phyloP scores from a whole-genome alignment of 1,139 yeast species.

The Yamadazyma kanchanaburiensis region DNA sequence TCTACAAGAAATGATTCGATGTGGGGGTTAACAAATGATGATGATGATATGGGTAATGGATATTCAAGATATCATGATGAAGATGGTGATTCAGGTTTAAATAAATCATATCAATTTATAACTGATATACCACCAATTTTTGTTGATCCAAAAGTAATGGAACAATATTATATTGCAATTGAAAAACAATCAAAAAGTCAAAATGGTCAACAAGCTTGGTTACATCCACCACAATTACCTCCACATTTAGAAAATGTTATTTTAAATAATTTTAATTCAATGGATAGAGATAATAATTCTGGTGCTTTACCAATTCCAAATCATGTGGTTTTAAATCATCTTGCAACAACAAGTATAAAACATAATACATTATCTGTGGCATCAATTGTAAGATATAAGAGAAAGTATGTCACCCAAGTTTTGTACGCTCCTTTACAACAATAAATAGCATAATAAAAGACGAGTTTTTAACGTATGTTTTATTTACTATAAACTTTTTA shows the following conservation, averaged over 20 bases:
- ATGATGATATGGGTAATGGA: slow-evolving; percentile 81
- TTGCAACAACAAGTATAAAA: slow-evolving; percentile 48
- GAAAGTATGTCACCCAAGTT: slow-evolving; percentile 48
- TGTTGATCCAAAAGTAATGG: slow-evolving; percentile 66
- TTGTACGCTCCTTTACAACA: slow-evolving; percentile 48
- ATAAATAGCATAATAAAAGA: slow-evolving; percentile 5
- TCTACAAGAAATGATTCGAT: slow-evolving; percentile 44
- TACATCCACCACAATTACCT: slow-evolving; percentile 51
- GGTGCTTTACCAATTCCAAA: slow-evolving; percentile 51
- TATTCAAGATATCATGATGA: slow-evolving; percentile 74
- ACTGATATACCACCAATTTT: slow-evolving; percentile 86
- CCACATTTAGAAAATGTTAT: slow-evolving; percentile 49
- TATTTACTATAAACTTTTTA: neutral
- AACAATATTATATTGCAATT: slow-evolving; percentile 64
- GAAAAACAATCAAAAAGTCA: slow-evolving; percentile 66
- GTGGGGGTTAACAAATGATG: slow-evolving; percentile 58
- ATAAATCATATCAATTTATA: slow-evolving; percentile 44
- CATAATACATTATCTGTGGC: slow-evolving; percentile 50
- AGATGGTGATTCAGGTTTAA: slow-evolving; percentile 31
- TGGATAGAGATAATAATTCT: slow-evolving; percentile 43
- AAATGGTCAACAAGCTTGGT: slow-evolving; percentile 70
- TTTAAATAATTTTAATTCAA: slow-evolving; percentile 45
- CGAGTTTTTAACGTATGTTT: neutral
- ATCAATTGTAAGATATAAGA: slow-evolving; percentile 44
- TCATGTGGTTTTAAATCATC: slow-evolving; percentile 46